Evolutionary conservation across 495 filamentous ascomycete genomes (phyloP).

Genomic region (Xanthoparmelia taractica): DNA sequence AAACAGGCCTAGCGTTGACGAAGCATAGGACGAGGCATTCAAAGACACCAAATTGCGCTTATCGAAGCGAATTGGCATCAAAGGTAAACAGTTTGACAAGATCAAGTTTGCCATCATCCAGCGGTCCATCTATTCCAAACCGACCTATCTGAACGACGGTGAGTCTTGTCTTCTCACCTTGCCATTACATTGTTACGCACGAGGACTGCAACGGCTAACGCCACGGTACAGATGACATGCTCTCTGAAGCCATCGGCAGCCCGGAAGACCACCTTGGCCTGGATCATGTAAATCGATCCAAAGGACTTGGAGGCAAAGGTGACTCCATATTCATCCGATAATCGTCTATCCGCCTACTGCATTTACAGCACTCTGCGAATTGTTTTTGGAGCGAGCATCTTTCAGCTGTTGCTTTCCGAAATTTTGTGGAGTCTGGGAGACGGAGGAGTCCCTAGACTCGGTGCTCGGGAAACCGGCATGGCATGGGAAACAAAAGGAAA

Average conservation of each 20-base stretch:
- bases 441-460: neutral
- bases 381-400: neutral
- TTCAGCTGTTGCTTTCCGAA: neutral
- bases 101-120: slow-evolving; percentile 88
- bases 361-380: slow-evolving; percentile 4
- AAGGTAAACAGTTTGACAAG: slow-evolving; percentile 97
- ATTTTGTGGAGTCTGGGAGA: neutral
- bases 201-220: neutral
- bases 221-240: slow-evolving; percentile 60
- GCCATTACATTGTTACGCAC: neutral
- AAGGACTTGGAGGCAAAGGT: slow-evolving; percentile 49
- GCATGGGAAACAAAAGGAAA: neutral
- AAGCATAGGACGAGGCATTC: slow-evolving; percentile 67
- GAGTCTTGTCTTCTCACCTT: slow-evolving; percentile 29
- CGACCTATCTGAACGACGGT: slow-evolving; percentile 85
- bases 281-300: slow-evolving; percentile 76
- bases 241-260: slow-evolving; percentile 59
- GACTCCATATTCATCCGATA: slow-evolving; percentile 63
- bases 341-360: neutral
- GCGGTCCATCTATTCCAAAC: slow-evolving; percentile 59
- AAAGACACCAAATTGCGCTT: slow-evolving; percentile 85
- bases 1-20: slow-evolving; percentile 25
- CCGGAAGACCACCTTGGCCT: slow-evolving; percentile 78
- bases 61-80: slow-evolving; percentile 82
- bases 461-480: neutral